phyloP scores from a whole-genome alignment of 2,329 filamentous ascomycete genomes.

The Pseudogymnoascus sp. region DNA sequence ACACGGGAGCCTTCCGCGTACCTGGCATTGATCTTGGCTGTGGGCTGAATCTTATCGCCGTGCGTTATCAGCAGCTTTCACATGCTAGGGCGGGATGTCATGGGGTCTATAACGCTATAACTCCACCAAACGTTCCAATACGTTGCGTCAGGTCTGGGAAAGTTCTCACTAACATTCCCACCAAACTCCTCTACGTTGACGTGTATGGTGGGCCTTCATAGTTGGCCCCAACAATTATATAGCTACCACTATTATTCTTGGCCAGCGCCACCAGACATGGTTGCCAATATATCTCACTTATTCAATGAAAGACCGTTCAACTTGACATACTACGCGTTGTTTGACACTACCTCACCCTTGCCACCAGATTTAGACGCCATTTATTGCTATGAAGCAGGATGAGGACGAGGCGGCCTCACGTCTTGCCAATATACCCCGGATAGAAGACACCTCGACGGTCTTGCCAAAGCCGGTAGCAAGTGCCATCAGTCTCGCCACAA shows the following conservation, averaged over 20 bases:
- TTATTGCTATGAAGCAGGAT: slow-evolving; percentile 22
- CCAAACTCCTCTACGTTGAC: neutral
- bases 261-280: slow-evolving; percentile 1
- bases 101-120: neutral
- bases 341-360: neutral
- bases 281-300: neutral
- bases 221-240: slow-evolving; percentile 5
- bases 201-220: slow-evolving; percentile 6
- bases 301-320: neutral
- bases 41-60: neutral
- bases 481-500: slow-evolving; percentile 52
- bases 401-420: slow-evolving; percentile 16
- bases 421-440: neutral
- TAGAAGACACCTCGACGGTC: slow-evolving; percentile 37
- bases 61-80: slow-evolving; percentile 8
- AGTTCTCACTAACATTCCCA: slow-evolving; percentile 7
- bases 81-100: neutral
- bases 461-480: slow-evolving; percentile 52
- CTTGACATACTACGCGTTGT: neutral
- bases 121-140: neutral
- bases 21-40: slow-evolving; percentile 4
- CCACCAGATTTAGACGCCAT: neutral
- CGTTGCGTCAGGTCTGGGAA: slow-evolving; percentile 6
- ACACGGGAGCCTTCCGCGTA: neutral
- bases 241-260: neutral